phyloP scores from a whole-genome alignment of 768 basidiomycete species.

The Lentinula detonsa region DNA sequence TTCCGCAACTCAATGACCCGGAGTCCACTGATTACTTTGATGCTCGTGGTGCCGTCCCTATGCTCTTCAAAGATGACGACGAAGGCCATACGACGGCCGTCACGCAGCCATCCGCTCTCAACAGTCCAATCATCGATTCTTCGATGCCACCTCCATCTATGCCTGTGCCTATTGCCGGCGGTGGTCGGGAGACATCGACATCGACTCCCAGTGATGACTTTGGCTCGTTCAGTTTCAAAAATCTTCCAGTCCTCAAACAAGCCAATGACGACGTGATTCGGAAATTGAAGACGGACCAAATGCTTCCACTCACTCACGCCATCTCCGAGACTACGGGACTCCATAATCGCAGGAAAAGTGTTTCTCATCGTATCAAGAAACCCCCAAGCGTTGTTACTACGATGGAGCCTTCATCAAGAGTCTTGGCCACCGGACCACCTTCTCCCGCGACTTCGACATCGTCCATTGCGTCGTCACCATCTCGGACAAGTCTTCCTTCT shows the following conservation, averaged over 20 bases:
- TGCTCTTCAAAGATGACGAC: constrained; percentile 90
- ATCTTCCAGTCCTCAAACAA: constrained; percentile 91
- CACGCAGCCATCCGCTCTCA: constrained; percentile 40
- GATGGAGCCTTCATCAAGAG: constrained; percentile 47
- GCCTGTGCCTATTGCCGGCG: constrained; percentile 34
- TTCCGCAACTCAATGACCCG: constrained; percentile 91
- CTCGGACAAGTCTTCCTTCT: constrained; percentile 66
- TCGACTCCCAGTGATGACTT: constrained; percentile 83
- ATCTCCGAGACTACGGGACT: constrained; percentile 55
- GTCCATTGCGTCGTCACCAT: constrained; percentile 86
- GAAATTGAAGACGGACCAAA: constrained; percentile 89
- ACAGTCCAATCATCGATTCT: constrained; percentile 38
- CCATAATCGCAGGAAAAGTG: constrained; percentile 67
- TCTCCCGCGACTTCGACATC: constrained; percentile 91
- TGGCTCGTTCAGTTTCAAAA: constrained; percentile 98
- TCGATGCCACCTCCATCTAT: constrained; percentile 35
- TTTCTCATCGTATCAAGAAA: constrained; percentile 80
- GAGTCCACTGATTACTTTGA: constrained; percentile 99
- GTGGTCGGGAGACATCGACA: constrained; percentile 30
- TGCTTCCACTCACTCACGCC: constrained; percentile 70
- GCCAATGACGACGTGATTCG: constrained; percentile 98
- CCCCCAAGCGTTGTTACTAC: constrained; percentile 73
- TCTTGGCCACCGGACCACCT: constrained; percentile 68
- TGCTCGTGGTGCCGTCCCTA: constrained; percentile 85
- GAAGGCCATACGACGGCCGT: constrained; percentile 33